phyloP scores from a whole-genome alignment of 1,284 basidiomycete genomes.

The Singerocomus rubriflavus region DNA sequence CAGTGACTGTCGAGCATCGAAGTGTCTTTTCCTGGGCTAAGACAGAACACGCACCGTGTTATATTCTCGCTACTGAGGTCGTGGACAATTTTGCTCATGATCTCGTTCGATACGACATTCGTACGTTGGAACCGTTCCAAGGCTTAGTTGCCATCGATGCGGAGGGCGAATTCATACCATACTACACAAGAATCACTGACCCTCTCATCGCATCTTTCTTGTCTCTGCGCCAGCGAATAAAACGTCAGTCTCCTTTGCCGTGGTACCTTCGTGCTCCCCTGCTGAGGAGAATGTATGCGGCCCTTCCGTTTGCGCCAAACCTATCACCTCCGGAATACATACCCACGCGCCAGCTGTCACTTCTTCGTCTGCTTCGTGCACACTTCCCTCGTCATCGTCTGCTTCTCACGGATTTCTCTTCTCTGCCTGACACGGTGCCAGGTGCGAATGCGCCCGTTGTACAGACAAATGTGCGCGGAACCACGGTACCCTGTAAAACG shows the following conservation, averaged over 20 bases:
- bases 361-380: constrained; percentile 79
- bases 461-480: constrained; percentile 85
- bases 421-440: constrained; percentile 81
- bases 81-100: constrained; percentile 99
- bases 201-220: constrained; percentile 78
- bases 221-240: constrained; percentile 55
- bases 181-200: constrained; percentile 86
- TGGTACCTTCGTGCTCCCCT: constrained; percentile 52
- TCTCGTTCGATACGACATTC: constrained; percentile 84
- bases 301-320: constrained; percentile 89
- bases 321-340: constrained; percentile 88
- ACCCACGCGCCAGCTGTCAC: constrained; percentile 87
- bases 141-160: constrained; percentile 80
- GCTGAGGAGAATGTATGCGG: constrained; percentile 61
- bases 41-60: constrained; percentile 81
- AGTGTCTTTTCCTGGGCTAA: constrained; percentile 88
- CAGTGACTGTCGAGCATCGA: constrained; percentile 73
- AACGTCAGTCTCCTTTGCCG: constrained; percentile 53
- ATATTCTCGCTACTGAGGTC: constrained; percentile 93
- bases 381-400: constrained; percentile 91
- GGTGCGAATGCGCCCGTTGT: constrained; percentile 93
- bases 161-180: constrained; percentile 80
- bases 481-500: constrained; percentile 87
- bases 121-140: constrained; percentile 80
- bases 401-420: constrained; percentile 89